Evolutionary conservation across 495 filamentous ascomycete genomes (phyloP), one percentile per base, ranked within the genome.

Genomic region (Pyronema omphalodes): DNA sequence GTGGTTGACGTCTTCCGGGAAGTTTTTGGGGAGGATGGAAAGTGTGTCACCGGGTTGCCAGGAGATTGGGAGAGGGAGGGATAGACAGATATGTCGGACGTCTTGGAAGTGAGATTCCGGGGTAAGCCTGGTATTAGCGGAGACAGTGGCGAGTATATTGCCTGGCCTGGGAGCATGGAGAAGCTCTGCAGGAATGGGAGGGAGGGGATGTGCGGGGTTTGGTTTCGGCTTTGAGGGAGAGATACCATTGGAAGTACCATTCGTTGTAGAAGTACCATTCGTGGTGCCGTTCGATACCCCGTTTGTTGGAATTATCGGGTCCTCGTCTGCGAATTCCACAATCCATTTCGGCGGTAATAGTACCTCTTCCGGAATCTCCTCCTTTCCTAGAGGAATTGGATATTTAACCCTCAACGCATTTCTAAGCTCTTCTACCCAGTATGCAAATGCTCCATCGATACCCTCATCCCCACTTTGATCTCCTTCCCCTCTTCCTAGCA

Each of bases 391-490:
- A 1, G 81, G 79, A 0, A 94, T 72, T 1, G 89, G 88, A 60
- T 78, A 84, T 23, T 69, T 64, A 34, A 75, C 70, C 35, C 93
- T 68, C 40, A 96, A 65, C 39, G 76, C 69, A 29, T 73, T 72
- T 48, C 75, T 74, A 17, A 96, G 71, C 44, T 76, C 76, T 2
- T 74, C 66, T 11, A 76, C 74, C 88, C 89, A 96, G 6, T 82
- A 76, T 41, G 88, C 67, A 57, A 91, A 93, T 14, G 76, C 77
- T 33, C 84, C 86, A 65, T 96, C 88, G 37, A 88, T 70, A 84
- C 91, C 91, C 73, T 95, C 87, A 37, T 81, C 76, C 75, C 94
- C 84, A 61, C 88, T 84, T 57, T 94, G 87, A 65, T 99, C 93
- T 39, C 80, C 86, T 65, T 96, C 91, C 1, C 84, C 89, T 41